These are phyloP conservation scores for Komagataella phaffii DNA, from an alignment of 805 yeast genomes.

Conservation along the genomic window DNA sequence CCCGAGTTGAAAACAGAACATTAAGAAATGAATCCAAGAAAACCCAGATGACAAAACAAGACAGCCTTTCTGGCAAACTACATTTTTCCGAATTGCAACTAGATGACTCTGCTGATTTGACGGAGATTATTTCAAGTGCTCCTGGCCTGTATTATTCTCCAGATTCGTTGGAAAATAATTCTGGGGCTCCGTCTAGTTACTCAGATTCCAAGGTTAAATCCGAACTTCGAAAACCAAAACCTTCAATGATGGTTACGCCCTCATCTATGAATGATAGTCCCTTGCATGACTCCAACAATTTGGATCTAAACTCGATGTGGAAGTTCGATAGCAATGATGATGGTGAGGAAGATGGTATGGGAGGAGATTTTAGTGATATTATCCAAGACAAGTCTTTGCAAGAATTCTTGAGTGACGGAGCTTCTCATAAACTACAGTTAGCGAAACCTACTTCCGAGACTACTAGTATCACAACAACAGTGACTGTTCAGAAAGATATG, in stretches of 20 bases:
- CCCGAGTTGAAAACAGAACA: conserved; percentile 18
- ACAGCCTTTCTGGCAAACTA: not conserved
- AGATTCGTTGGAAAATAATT: conserved; percentile 2
- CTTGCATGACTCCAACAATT: not conserved
- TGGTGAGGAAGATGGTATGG: not conserved
- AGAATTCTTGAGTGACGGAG: not conserved
- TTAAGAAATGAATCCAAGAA: conserved; percentile 15
- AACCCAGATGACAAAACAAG: conserved; percentile 7
- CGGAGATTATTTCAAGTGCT: conserved; percentile 6
- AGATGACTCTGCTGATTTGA: conserved; percentile 4
- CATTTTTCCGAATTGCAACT: conserved; percentile 1
- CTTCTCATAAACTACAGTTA: not conserved
- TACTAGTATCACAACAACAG: conserved; percentile 1
- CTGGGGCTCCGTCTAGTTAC: not conserved
- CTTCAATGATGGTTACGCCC: not conserved
- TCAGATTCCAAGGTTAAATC: not conserved
- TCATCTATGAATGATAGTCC: not conserved
- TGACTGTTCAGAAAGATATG: not conserved
- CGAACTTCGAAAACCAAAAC: not conserved
- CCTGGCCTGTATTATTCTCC: conserved; percentile 11
- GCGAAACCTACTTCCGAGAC: not conserved
- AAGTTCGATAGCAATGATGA: not conserved
- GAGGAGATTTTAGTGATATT: not conserved
- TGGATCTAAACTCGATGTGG: not conserved
- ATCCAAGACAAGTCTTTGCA: not conserved